Percentiles rank a stretch among this genome's conserved stretches.
Evolutionary conservation across 2,329 filamentous ascomycete species (phyloP).

Genomic region (Nigrospora osmanthi): DNA sequence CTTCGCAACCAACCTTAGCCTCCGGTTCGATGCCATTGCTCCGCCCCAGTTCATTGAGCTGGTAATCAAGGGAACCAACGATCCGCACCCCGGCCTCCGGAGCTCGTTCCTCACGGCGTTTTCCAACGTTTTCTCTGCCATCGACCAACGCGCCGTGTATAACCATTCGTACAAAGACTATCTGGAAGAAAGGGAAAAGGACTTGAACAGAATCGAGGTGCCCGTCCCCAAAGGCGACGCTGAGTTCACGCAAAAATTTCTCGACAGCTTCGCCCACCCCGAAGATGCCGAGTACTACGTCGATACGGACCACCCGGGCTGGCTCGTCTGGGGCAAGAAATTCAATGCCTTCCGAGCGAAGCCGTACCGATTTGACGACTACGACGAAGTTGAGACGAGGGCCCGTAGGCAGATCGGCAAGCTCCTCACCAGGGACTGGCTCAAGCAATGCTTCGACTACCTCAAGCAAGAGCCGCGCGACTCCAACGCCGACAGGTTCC

Average conservation of each 20-base stretch:
- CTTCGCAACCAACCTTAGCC: conserved; percentile 82
- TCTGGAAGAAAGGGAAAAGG: conserved; percentile 69
- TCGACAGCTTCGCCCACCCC: conserved; percentile 69
- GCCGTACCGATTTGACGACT: conserved; percentile 58
- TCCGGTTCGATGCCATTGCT: conserved; percentile 85
- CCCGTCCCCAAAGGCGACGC: conserved; percentile 66
- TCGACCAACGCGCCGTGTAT: conserved; percentile 81
- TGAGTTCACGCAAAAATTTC: conserved; percentile 70
- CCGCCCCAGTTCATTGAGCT: conserved; percentile 77
- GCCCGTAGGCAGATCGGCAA: conserved; percentile 74
- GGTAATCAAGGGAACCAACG: conserved; percentile 74
- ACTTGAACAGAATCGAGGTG: conserved; percentile 70
- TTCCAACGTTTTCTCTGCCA: conserved; percentile 67
- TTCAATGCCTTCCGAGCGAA: conserved; percentile 75
- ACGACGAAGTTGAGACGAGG: conserved; percentile 71
- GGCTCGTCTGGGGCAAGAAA: conserved; percentile 89
- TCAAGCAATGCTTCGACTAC: conserved; percentile 80
- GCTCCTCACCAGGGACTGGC: conserved; percentile 76
- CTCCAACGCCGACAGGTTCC: conserved; percentile 72
- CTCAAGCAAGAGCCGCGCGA: conserved; percentile 95
- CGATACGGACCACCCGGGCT: conserved; percentile 86
- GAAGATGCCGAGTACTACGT: conserved; percentile 76
- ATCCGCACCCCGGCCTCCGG: conserved; percentile 81
- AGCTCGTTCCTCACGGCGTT: conserved; percentile 76
- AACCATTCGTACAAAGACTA: conserved; percentile 84